Conservation (phyloP, 2,329 filamentous ascomycete species). For the Rhinocladiella similis region DNA sequence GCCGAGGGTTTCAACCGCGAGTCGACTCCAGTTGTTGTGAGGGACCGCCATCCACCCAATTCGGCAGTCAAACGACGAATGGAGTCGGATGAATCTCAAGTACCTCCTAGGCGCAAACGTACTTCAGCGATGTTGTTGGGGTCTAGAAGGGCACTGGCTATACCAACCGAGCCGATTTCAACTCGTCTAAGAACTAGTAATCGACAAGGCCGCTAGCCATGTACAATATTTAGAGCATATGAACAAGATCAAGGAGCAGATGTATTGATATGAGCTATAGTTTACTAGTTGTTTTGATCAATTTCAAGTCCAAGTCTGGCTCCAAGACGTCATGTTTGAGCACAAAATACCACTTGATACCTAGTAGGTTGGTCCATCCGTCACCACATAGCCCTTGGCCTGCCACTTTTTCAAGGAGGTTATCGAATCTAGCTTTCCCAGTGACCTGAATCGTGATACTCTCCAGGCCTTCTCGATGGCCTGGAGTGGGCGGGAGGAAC, state of each 20-base stretch:
- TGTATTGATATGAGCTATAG: too few relatives aligned
- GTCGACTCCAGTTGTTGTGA: slow-evolving; percentile 6
- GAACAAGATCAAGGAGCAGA: too few relatives aligned
- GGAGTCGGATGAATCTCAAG: too few relatives aligned
- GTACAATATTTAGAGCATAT: too few relatives aligned
- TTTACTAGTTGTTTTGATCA: too few relatives aligned
- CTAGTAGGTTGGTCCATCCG: slow-evolving; percentile 40
- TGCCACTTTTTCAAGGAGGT: slow-evolving; percentile 35
- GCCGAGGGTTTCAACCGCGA: slow-evolving; percentile 1
- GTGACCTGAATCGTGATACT: slow-evolving; percentile 42
- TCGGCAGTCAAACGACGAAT: slow-evolving; percentile 22
- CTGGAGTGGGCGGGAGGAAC: slow-evolving; percentile 38
- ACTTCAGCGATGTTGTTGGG: too few relatives aligned
- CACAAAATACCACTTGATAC: slow-evolving; percentile 40
- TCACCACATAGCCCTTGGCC: slow-evolving; percentile 34
- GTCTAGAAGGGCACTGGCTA: too few relatives aligned
- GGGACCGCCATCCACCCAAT: slow-evolving; percentile 23
- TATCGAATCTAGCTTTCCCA: slow-evolving; percentile 34
- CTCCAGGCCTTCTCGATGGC: slow-evolving; percentile 38
- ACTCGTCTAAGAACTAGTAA: too few relatives aligned
- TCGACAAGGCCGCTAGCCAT: too few relatives aligned
- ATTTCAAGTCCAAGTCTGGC: too few relatives aligned
- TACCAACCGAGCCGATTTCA: too few relatives aligned
- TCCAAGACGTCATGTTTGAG: slow-evolving; percentile 2
- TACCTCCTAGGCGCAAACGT: too few relatives aligned